Base-by-base conservation (phyloP, 2,329 filamentous ascomycete species). In the Coniochaeta ligniaria region DNA sequence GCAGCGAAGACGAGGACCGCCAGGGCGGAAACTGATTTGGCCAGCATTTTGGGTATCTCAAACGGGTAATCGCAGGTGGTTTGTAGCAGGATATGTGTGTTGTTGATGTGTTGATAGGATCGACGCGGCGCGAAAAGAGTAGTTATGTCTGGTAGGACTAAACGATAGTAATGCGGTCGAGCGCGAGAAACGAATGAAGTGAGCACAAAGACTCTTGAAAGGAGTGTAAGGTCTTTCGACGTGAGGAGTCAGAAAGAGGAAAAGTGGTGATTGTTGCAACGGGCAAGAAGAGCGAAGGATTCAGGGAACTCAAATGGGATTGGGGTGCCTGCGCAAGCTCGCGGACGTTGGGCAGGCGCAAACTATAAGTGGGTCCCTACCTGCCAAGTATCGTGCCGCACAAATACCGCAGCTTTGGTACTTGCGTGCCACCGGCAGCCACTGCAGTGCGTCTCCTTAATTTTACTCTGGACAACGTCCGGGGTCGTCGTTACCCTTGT, bases 1-100 rank as follows among this genome's bases (percentile, higher is more conserved):
- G 68, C 66, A 60, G 72, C 67, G 41, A 70, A 60, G 62, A 68
- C 71, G 26, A 84, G 74, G 63, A 85, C 82, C 59, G 74, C 71
- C 36, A 85, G 67, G 14, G 68, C 67, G 60, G 70, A 64, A 61
- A 70, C 54, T 75, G 80, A 60, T 71, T 73, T 20, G 79, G 80
- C 6, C 70, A 75, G 64, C 85, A 79, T n/a, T 72, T 75, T 1
- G 36, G 31, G 50, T 55, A 57, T 57, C 54, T 52, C 26, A 31
- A 52, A 36, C 17, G 22, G 31, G 20, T n/a, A 33, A 55, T 36
- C 31, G 31, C 31, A 36, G 35, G 28, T 57, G 17, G 54, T 22
- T 31, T 57, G 31, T 22, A 6, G 22, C 28, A 35, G 54, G 31
- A 6, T 35, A 31, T 52, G 26, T 52, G 26, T 52, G 47, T 52